Evolutionary conservation across 148 eudicot genomes (phyloP), one percentile per base, ranked within the genome.

Genomic region (Hydrangea macrophylla): DNA sequence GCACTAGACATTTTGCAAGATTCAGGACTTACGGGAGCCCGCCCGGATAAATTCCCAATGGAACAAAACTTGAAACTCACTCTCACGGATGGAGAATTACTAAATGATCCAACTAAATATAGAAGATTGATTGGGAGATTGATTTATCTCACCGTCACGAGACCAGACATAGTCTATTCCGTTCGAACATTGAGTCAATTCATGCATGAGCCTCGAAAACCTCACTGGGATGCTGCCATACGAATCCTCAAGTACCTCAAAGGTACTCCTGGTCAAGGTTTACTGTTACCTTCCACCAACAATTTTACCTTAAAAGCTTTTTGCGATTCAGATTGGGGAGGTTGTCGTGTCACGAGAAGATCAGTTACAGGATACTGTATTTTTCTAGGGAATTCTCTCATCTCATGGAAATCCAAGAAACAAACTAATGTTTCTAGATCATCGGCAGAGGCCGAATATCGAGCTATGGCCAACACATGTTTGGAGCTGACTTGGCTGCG

Each of bases 271-370:
- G n/a, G n/a, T n/a, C n/a, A n/a, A n/a, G n/a, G n/a, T n/a, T n/a
- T n/a, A n/a, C n/a, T n/a, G n/a, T n/a, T n/a, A n/a, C n/a, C n/a
- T n/a, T n/a, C n/a, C n/a, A n/a, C n/a, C n/a, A n/a, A n/a, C n/a
- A n/a, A n/a, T n/a, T n/a, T n/a, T n/a, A n/a, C n/a, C n/a, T n/a
- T n/a, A n/a, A n/a, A n/a, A n/a, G n/a, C n/a, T n/a, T n/a, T n/a
- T n/a, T n/a, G n/a, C n/a, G 69, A 53, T 53, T 31, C 42, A 9
- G 69, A 65, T 53, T 65, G 58, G 69, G 69, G 22, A 2, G 18
- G 44, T 1, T 53, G 68, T 6, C 0, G 13, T 3, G 39, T 10
- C 15, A 11, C 58, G 5, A 2, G 44, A 0, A 31, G 33, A 18
- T 65, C 28, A 1, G 18, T 53, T 1, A 51, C 18, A 1, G 42